phyloP scores from a whole-genome alignment of 306 rosid genomes.

The Gillenia trifoliata region DNA sequence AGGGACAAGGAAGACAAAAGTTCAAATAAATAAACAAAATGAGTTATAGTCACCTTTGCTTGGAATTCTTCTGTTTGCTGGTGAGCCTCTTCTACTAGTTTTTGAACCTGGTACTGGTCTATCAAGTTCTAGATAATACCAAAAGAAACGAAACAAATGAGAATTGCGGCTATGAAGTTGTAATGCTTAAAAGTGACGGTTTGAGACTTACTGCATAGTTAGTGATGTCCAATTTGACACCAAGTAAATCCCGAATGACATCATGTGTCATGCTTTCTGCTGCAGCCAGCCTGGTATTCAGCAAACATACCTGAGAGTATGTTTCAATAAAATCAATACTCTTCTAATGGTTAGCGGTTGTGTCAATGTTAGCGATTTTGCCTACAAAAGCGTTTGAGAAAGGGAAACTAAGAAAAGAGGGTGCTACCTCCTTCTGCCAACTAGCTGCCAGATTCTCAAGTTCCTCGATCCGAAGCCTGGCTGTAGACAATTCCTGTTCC shows the following conservation, averaged over 20 bases:
- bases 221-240: constrained; percentile 83
- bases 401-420: constrained; percentile 5
- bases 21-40: not conserved
- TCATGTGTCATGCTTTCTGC: constrained; percentile 98
- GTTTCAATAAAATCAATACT: constrained; percentile 11
- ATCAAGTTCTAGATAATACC: constrained; percentile 50
- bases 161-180: constrained; percentile 19
- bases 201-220: constrained; percentile 70
- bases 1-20: not conserved
- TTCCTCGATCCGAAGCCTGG: constrained; percentile 67
- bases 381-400: constrained; percentile 1
- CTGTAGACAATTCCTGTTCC: constrained; percentile 71
- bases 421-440: constrained; percentile 72
- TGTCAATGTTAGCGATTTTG: not conserved
- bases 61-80: constrained; percentile 53
- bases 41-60: constrained; percentile 45
- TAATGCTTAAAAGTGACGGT: constrained; percentile 9
- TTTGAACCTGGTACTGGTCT: constrained; percentile 68
- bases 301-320: constrained; percentile 59
- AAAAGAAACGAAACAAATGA: constrained; percentile 26
- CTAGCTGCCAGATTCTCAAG: constrained; percentile 67
- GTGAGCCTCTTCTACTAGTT: constrained; percentile 67
- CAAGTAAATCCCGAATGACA: constrained; percentile 92
- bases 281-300: constrained; percentile 86
- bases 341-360: not conserved